Evolutionary conservation across 768 basidiomycete genomes (phyloP), one percentile per base, ranked within the genome.

Genomic region (Podaxis rugospora): DNA sequence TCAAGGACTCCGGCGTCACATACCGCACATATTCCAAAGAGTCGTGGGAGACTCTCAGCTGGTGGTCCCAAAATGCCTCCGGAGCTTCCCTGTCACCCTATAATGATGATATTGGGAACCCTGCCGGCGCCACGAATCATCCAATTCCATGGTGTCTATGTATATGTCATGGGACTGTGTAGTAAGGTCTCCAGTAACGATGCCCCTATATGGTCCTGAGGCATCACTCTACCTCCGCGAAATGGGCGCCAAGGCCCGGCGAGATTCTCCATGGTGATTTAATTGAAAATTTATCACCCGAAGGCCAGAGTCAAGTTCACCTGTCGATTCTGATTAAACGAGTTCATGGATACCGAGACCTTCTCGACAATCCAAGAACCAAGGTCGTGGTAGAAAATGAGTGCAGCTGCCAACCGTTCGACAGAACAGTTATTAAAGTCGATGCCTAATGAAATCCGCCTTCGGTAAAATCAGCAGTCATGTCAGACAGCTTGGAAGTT

Each of bases 181-280:
- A 32, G 47, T 49, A 49, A 49, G 5, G 13, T 6, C 21, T 25
- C 14, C 47, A 49, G 10, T 25, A 49, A 25, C 47, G 47, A 49
- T 13, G 11, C 47, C 46, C 57, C 23, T 58, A 51, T 25, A 42
- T 40, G 54, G 54, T 16, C 25, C 23, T 16, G 4, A 4, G 35
- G 21, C 6, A 23, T 6, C 57, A 14, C 47, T 25, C 21, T 40
- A 59, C 39, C 49, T 21, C 52, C 52, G 42, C 36, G 4, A 54
- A 51, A 55, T 61, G 52, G 59, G 51, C 51, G 59, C 18, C 28
- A 53, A 54, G 36, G n/a, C 14, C 52, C 13, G n/a, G 18, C 14
- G 27, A 14, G 36, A 16, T 52, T 59, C 51, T 27, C 58, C 59
- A 54, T 54, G 44, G 52, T 36, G 52, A 60, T 21, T 60, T 60